Conservation (phyloP, 2,329 filamentous ascomycete genomes). For the Sordariomycetes sp. region DNA sequence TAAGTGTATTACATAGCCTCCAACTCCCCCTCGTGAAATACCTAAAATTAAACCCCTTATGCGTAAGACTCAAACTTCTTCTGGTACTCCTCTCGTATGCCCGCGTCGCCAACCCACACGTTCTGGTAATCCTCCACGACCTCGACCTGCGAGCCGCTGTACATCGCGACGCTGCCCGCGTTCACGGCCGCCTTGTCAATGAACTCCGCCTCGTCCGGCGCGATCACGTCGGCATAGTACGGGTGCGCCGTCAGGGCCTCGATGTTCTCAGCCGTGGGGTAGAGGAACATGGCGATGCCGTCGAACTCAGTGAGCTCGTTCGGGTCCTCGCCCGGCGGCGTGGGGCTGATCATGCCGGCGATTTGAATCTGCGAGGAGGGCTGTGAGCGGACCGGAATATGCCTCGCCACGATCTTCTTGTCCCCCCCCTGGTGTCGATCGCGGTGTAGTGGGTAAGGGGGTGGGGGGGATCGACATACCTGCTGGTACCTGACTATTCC, state of each 20-base stretch:
- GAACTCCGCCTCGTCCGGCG: slow-evolving; percentile 17
- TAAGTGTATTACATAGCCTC: too few species aligned
- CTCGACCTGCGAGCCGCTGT: background rate
- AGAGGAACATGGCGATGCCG: slow-evolving; percentile 19
- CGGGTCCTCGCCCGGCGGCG: slow-evolving; percentile 9
- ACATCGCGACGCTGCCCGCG: slow-evolving; percentile 16
- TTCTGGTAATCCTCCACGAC: background rate
- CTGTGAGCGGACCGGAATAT: too few species aligned
- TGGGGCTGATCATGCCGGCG: background rate
- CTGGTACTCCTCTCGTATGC: background rate
- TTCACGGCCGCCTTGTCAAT: slow-evolving; percentile 16
- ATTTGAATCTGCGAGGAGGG: background rate
- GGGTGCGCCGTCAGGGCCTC: slow-evolving; percentile 15
- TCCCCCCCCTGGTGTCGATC: too few species aligned
- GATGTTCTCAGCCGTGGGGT: slow-evolving; percentile 12
- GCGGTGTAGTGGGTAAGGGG: slow-evolving; percentile 2
- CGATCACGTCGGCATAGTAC: slow-evolving; percentile 16
- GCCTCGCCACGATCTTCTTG: too few species aligned
- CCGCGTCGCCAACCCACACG: background rate
- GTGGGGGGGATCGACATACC: slow-evolving; percentile 10
- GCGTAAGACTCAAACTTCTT: background rate
- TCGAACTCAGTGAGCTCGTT: slow-evolving; percentile 15
- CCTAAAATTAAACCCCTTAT: too few species aligned
- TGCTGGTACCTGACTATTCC: slow-evolving; percentile 18
- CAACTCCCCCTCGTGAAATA: too few species aligned